Percentiles rank a stretch among this genome's conserved stretches.
phyloP scores from a whole-genome alignment of 305 asterid genomes.

The Solanum hybrid region DNA sequence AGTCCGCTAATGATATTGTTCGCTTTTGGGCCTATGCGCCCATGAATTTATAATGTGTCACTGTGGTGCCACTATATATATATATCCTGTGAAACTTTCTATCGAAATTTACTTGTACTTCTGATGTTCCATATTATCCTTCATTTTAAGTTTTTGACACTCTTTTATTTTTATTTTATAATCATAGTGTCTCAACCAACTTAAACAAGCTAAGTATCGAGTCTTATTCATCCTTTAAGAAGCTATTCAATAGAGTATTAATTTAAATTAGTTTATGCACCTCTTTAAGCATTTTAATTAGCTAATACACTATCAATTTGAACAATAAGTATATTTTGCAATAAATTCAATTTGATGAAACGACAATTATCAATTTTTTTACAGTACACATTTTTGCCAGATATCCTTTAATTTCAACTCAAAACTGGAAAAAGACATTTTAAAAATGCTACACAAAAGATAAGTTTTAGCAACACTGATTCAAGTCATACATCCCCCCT shows the following conservation, averaged over 20 bases:
- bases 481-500: not conserved
- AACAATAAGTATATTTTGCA: not conserved
- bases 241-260: no score
- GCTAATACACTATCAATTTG: not conserved
- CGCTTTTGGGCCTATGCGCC: not conserved
- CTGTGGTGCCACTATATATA: not conserved
- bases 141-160: not conserved
- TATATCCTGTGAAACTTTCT: not conserved
- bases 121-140: not conserved
- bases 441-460: not conserved
- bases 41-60: not conserved
- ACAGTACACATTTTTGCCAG: not conserved
- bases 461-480: not conserved
- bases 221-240: not conserved
- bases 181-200: not conserved
- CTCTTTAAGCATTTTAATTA: not conserved
- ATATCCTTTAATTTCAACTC: not conserved
- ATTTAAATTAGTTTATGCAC: no score
- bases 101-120: no score
- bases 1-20: not conserved
- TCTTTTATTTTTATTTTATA: not conserved
- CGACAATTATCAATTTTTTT: no score
- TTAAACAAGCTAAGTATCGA: not conserved
- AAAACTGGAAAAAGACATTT: no score
- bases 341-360: not conserved